Evolutionary conservation across 306 rosid species (phyloP), one percentile per base, ranked within the genome.

Genomic region (Rosa persica): DNA sequence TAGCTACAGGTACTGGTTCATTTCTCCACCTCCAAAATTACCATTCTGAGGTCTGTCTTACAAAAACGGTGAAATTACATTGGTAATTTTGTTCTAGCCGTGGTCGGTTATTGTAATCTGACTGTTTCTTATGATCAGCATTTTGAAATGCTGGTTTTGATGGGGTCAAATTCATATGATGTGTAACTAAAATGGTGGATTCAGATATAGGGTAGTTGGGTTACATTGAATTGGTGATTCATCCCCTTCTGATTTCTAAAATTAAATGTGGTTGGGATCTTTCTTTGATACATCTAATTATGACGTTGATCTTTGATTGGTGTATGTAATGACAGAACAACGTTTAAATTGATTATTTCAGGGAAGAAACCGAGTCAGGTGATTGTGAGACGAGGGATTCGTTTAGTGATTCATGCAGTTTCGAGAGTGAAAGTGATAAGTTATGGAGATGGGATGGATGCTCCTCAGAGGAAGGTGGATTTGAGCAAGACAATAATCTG

Each of bases 381-480:
- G 93, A 95, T 20, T 88, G 88, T 60, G 98, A 94, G 75, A 91
- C 87, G 23, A 82, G 94, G 81, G 98, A 94, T 83, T 89, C 87
- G 11, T 89, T 22, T n/a, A 89, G 99, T 36, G 98, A 93, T 78
- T 87, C 93, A 7, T 82, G 73, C 74, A 91, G 99, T 51, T 96
- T 90, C 1, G 98, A 92, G 72, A 89, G 99, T 49, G 98, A 91
- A 68, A 82, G 86, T 71, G 98, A 94, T 57, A 94, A 92, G 82
- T n/a, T 49, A 71, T 92, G 98, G 90, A 88, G 93, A 73, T 94
- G 91, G 85, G 98, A 94, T 76, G 98, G 91, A 47, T 84, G 74
- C 30, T 91, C 98, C 4, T 93, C 97, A 4, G 97, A 93, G 73
- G 99, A 93, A 13, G 98, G 96, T 48, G 97, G 94, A 22, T 87